phyloP scores from a whole-genome alignment of 306 rosid species.

The Trichosanthes cucumerina region DNA sequence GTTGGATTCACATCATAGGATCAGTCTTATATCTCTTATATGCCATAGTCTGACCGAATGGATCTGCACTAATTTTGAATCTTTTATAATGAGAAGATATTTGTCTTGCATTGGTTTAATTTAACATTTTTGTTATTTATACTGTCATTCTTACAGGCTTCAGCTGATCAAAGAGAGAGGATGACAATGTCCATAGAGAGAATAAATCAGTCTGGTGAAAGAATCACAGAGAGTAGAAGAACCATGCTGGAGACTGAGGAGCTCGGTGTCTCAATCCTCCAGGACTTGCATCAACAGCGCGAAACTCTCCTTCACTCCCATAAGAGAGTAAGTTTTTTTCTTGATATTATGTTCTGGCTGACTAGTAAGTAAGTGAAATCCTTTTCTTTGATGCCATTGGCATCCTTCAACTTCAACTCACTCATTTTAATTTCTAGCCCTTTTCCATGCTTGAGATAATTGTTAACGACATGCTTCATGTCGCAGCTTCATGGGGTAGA shows the following conservation, averaged over 20 bases:
- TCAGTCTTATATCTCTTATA: background rate
- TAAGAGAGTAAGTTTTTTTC: constrained; percentile 8
- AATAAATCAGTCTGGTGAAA: constrained; percentile 14
- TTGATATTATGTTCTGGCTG: background rate
- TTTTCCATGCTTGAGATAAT: background rate
- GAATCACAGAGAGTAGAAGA: constrained; percentile 18
- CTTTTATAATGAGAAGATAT: background rate
- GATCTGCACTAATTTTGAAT: background rate
- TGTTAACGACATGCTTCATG: background rate
- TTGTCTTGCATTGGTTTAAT: background rate
- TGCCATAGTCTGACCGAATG: background rate
- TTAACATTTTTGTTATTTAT: background rate
- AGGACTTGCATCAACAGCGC: constrained; percentile 19
- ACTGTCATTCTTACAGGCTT: constrained; percentile 6
- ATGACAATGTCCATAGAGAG: constrained; percentile 19
- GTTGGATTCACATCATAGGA: background rate
- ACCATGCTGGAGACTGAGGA: constrained; percentile 17
- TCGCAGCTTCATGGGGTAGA: constrained; percentile 18
- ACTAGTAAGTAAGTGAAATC: background rate
- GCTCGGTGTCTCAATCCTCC: constrained; percentile 16
- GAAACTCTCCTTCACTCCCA: constrained; percentile 18
- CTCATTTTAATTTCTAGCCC: background rate
- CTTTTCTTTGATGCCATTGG: background rate
- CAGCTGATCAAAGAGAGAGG: constrained; percentile 17
- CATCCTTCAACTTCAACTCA: background rate